Conservation (phyloP, 306 rosid genomes). For the Rosa lucieae region DNA sequence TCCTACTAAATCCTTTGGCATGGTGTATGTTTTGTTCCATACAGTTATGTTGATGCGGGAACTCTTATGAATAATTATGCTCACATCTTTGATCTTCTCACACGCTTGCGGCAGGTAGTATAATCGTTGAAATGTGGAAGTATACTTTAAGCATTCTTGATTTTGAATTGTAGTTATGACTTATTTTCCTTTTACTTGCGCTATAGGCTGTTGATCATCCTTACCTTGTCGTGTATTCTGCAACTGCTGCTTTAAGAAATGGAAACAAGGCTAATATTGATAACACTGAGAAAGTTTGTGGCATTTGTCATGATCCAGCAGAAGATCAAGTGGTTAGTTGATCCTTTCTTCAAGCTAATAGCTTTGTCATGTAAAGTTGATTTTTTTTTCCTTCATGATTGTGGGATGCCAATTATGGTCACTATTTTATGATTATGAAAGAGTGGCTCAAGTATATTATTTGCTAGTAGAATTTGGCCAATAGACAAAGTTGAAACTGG, state of each 20-base stretch:
- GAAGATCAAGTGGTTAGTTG: slow-evolving; percentile 75
- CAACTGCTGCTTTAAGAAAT: slow-evolving; percentile 49
- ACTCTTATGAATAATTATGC: slow-evolving; percentile 73
- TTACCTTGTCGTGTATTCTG: slow-evolving; percentile 82
- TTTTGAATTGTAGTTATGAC: neutral
- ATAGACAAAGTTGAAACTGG: neutral
- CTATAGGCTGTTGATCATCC: slow-evolving; percentile 91
- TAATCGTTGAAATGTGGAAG: neutral
- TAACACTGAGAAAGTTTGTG: slow-evolving; percentile 56
- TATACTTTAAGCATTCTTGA: neutral
- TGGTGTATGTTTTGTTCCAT: slow-evolving; percentile 31
- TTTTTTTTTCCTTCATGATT: neutral
- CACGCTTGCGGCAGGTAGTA: slow-evolving; percentile 83
- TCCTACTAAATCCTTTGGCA: neutral
- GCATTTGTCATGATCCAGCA: slow-evolving; percentile 69
- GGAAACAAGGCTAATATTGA: slow-evolving; percentile 30
- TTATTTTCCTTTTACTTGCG: slow-evolving; percentile 9
- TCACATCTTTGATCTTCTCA: slow-evolving; percentile 95
- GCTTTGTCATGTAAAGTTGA: neutral
- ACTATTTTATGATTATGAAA: neutral
- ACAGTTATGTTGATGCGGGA: slow-evolving; percentile 70
- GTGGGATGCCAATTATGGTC: neutral
- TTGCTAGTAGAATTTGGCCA: neutral
- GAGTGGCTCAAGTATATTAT: neutral
- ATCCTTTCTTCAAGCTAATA: slow-evolving; percentile 5